Evolutionary conservation across 1,139 yeast genomes (phyloP).

Genomic region (Pichia kudriavzevii): DNA sequence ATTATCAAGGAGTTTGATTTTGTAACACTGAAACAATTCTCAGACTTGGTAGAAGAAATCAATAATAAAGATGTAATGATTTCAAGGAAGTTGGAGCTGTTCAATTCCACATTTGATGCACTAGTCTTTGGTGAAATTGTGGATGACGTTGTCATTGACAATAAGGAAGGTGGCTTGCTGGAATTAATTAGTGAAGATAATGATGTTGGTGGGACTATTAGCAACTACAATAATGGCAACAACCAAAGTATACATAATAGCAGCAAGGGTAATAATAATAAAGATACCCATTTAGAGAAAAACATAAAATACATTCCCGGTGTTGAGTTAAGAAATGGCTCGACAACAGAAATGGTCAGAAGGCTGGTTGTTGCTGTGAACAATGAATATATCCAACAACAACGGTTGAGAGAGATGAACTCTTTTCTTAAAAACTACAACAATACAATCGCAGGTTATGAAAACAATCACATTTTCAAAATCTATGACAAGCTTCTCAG

Average conservation of each 20-base stretch:
- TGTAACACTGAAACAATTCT: constrained; percentile 29
- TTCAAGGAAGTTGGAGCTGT: constrained; percentile 27
- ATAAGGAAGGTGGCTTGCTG: constrained; percentile 17
- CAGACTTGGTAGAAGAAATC: constrained; percentile 18
- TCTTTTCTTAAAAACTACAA: constrained; percentile 29
- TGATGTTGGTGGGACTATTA: constrained; percentile 4
- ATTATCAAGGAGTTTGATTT: constrained; percentile 57
- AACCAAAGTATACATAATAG: background rate
- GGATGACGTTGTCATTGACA: constrained; percentile 21
- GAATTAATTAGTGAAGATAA: constrained; percentile 17
- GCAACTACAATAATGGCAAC: background rate
- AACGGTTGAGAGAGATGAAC: constrained; percentile 24
- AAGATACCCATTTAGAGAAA: background rate
- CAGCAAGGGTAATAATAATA: background rate
- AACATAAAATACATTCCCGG: constrained; percentile 14
- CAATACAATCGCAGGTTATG: constrained; percentile 12
- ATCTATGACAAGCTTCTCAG: constrained; percentile 9
- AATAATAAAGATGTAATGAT: constrained; percentile 20
- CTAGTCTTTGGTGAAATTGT: constrained; percentile 72
- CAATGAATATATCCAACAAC: constrained; percentile 30
- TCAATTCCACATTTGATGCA: constrained; percentile 49
- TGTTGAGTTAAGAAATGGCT: constrained; percentile 22
- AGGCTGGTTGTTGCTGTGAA: constrained; percentile 26
- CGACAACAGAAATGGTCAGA: constrained; percentile 26
- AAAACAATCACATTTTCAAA: constrained; percentile 7